Percentiles rank a stretch among this genome's conserved stretches.
These are phyloP conservation scores for Pulveroboletus sp. DNA, from an alignment of 768 basidiomycete genomes.

Conservation along the genomic window DNA sequence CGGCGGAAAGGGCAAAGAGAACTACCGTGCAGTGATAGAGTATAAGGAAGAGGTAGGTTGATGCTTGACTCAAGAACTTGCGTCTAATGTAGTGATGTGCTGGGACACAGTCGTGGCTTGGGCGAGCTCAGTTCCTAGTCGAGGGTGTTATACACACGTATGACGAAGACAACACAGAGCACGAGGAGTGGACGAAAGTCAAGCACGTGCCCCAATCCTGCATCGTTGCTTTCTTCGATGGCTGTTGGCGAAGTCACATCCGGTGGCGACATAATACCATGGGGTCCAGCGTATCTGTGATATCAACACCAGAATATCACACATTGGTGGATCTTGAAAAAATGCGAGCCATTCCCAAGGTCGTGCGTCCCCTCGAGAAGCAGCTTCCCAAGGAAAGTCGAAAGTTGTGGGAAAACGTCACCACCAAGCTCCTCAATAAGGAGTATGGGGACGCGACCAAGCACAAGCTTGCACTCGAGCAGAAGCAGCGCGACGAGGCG, in stretches of 20 bases:
- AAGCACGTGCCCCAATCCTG: constrained; percentile 84
- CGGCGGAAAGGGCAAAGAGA: constrained; percentile 56
- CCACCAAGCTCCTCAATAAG: constrained; percentile 68
- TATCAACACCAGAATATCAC: constrained; percentile 46
- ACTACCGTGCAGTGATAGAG: constrained; percentile 79
- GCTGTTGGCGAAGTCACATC: constrained; percentile 80
- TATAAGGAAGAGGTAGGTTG: constrained; percentile 89
- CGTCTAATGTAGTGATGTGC: neutral
- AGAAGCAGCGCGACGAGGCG: constrained; percentile 85
- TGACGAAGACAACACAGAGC: constrained; percentile 54
- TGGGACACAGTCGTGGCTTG: constrained; percentile 71
- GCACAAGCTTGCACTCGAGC: constrained; percentile 89
- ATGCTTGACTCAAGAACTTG: neutral
- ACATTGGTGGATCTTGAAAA: constrained; percentile 74
- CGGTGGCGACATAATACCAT: constrained; percentile 66
- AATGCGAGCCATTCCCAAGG: constrained; percentile 73
- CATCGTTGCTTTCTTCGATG: constrained; percentile 79
- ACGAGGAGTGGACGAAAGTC: constrained; percentile 74
- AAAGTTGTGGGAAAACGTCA: constrained; percentile 84
- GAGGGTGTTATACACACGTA: constrained; percentile 91
- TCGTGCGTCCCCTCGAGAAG: constrained; percentile 72
- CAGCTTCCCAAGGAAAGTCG: constrained; percentile 82
- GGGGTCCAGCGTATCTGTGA: constrained; percentile 44
- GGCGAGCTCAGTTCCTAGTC: constrained; percentile 74
- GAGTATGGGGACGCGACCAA: constrained; percentile 88